Evolutionary conservation across 352 stramenopile species (phyloP).

Genomic region (Phytophthora rubi): DNA sequence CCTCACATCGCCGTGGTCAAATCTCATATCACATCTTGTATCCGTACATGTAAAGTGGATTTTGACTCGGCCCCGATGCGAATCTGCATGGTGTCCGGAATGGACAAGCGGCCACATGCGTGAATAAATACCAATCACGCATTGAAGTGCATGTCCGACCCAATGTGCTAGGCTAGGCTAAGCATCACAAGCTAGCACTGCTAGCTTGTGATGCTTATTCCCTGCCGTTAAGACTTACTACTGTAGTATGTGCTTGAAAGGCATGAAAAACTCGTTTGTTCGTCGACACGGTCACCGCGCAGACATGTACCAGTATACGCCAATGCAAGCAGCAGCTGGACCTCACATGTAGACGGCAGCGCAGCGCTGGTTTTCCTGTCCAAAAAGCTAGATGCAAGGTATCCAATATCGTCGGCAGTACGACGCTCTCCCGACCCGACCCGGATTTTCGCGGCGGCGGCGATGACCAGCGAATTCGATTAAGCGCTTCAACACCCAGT

Average conservation of each 20-base stretch:
- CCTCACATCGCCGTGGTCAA: not conserved
- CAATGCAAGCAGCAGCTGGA: not conserved
- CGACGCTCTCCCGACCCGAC: not conserved
- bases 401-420: not conserved
- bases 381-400: not conserved
- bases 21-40: slow-evolving; percentile 26
- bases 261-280: not conserved
- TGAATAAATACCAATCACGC: not conserved
- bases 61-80: slow-evolving; percentile 6
- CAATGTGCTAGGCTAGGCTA: not conserved
- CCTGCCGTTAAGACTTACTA: no score
- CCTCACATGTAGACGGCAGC: not conserved
- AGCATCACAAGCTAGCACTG: no score
- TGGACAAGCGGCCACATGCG: not conserved
- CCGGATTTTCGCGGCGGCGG: not conserved
- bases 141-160: not conserved
- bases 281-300: no score
- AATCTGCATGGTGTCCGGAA: slow-evolving; percentile 15
- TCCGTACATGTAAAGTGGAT: slow-evolving; percentile 6
- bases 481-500: slow-evolving; percentile 1
- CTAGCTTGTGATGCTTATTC: not conserved
- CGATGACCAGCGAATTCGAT: slow-evolving; percentile 24
- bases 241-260: not conserved
- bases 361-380: not conserved
- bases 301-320: not conserved